Base-by-base conservation (phyloP, 805 yeast species). In the Saturnispora hagleri region DNA sequence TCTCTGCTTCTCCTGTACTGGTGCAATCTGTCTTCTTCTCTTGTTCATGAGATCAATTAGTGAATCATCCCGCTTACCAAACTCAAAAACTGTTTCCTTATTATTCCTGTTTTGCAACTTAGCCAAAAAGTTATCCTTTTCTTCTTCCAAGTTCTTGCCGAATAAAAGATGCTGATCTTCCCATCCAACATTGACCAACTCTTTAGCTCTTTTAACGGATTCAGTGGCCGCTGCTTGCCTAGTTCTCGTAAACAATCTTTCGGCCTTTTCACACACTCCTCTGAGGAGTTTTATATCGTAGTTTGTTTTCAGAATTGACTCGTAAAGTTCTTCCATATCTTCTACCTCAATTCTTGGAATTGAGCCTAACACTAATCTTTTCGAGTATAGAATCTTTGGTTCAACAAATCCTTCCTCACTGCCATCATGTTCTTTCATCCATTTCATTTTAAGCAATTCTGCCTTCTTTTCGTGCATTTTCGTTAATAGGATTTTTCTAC, bases 1-100 rank as follows among this genome's bases (percentile, higher is more conserved):
- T 55, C 72, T 73, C 0, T 95, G 89, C 58, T 83, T 78, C 58
- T 82, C 74, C 66, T 90, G 96, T 48, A 90, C 80, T 10, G 62
- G 67, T 0, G 95, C 96, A 52, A 91, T 75, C 65, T 90, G 97
- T 54, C 75, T 76, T 65, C 99, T 76, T 73, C 98, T 75, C 54
- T 81, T 80, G 56, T 82, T 76, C 99, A 93, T 93, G 63, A 93
- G 74, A 50, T 83, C 84, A 40, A 86, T 84, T 63, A 89, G 73
- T 47, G 82, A 77, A 57, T 84, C 84, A 57, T 82, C 87, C 48
- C 74, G 76, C 61, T 82, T 80, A 55, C 82, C 79, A 67, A 89
- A 85, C 67, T 93, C 99, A 65, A 93, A 93, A 3, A 93, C 97
- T 0, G 99, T 93, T 64, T 93, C 98, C 60, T 87, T 84, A 48